Evolutionary conservation across 2,329 filamentous ascomycete genomes (phyloP).

Genomic region (Pyrenophora tritici-repentis): DNA sequence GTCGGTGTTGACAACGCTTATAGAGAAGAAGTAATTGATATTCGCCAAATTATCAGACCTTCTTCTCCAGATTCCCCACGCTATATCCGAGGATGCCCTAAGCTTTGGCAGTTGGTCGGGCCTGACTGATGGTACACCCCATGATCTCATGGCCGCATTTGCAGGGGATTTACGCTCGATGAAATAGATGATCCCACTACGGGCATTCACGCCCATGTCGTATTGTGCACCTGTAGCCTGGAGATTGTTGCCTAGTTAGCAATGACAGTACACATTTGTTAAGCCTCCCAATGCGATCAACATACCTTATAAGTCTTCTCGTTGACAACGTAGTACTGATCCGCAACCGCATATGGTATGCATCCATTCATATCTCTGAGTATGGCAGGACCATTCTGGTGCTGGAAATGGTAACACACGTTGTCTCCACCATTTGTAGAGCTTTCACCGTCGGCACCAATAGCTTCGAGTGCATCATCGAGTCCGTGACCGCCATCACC

Average conservation of each 20-base stretch:
- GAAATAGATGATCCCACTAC: not conserved
- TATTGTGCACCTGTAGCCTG: not conserved
- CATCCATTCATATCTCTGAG: slow-evolving; percentile 20
- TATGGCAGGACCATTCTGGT: slow-evolving; percentile 40
- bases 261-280: too few species aligned
- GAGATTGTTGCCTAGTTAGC: not conserved
- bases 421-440: not conserved
- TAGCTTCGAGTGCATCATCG: not conserved
- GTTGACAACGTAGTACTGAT: slow-evolving; percentile 1
- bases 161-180: not conserved
- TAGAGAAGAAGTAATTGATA: not conserved
- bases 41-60: not conserved
- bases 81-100: slow-evolving; percentile 4
- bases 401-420: slow-evolving; percentile 3
- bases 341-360: not conserved
- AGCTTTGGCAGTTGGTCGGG: slow-evolving; percentile 1
- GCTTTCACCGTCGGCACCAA: not conserved
- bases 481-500: not conserved
- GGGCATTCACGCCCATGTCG: not conserved
- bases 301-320: not conserved
- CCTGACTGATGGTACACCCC: not conserved
- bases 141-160: not conserved
- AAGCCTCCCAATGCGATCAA: too few species aligned
- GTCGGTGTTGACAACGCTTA: not conserved
- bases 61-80: slow-evolving; percentile 7